Base-by-base conservation (phyloP, 1,284 basidiomycete species). In the Tilletia setariae region DNA sequence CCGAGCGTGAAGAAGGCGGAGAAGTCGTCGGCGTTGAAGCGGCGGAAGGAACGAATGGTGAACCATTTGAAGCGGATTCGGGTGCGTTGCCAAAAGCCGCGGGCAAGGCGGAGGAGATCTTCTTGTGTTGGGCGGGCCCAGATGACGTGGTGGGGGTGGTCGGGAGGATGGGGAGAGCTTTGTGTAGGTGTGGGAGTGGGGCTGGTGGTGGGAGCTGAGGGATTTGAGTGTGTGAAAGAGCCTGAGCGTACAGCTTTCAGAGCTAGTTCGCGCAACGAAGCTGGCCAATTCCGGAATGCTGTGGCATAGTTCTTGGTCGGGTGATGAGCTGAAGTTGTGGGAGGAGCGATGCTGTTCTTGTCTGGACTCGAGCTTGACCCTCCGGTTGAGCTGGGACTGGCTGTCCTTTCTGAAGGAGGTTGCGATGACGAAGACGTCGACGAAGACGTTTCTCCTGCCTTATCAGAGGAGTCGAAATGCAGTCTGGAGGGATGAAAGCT, bases 41-140 rank as follows among this genome's bases (percentile, higher is more conserved):
- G 90, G 42, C 95, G 88, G 85, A 97, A 99, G 0, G 93, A 93
- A 73, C 92, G 88, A 76, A 98, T 96, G 11, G 93, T 94, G 75
- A 95, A 91, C 96, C 96, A 99, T 82, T 94, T 94, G 85, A 97
- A 93, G n/a, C 93, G 88, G 74, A 99, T 92, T 16, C 90, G 87
- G 43, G 92, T 83, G 1, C 96, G 88, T 74, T 95, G 88, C 90
- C 93, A 95, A 83, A 94, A 94, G 7, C 90, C 89, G 59, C 88
- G 91, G 2, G 95, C 90, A 2, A 93, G 90, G 30, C 88, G 88
- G 46, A 98, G 86, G 68, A 98, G 89, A 77, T 98, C 93, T 44
- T 82, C 80, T 13, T 80, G 74, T 0, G 77, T 80, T 0, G 81
- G 78, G 43, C 75, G 66, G 44, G 23, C 53, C 63, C 66, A 67